phyloP scores from a whole-genome alignment of 805 yeast species.

The Vanderwaltozyma tropicalis region DNA sequence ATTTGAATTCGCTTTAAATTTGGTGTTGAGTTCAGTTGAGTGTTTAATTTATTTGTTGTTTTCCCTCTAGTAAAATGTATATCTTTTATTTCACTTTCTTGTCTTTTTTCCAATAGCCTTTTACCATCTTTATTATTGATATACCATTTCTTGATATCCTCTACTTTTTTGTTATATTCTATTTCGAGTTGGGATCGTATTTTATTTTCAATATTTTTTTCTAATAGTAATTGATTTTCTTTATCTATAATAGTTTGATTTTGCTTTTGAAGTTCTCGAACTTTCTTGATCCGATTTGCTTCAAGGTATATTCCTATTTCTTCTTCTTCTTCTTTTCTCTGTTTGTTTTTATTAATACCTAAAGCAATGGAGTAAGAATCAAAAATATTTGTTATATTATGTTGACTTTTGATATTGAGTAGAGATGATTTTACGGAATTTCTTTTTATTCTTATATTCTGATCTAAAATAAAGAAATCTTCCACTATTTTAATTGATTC shows the following conservation, averaged over 20 bases:
- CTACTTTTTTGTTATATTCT: constrained; percentile 8
- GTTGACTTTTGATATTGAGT: background rate
- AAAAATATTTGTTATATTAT: constrained; percentile 4
- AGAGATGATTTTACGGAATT: constrained; percentile 4
- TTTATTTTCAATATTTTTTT: constrained; percentile 17
- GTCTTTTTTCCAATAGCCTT: background rate
- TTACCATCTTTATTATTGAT: background rate
- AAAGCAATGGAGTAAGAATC: no score
- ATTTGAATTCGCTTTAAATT: no score
- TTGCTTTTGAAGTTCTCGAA: constrained; percentile 8
- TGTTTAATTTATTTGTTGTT: no score
- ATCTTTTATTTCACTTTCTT: no score
- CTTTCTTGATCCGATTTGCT: constrained; percentile 15
- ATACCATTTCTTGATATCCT: constrained; percentile 4
- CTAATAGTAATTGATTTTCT: constrained; percentile 11
- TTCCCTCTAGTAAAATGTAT: no score
- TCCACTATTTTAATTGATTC: constrained; percentile 13
- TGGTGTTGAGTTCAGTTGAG: no score
- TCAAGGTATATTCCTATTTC: constrained; percentile 12
- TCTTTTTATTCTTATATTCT: constrained; percentile 19
- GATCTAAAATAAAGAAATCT: constrained; percentile 22
- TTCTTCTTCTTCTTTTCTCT: constrained; percentile 13
- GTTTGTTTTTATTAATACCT: constrained; percentile 5
- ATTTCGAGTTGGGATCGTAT: constrained; percentile 16
- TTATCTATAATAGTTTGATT: constrained; percentile 4